These are phyloP conservation scores for Backusella psychrophila DNA, from an alignment of 192 early-diverging fungal species.

Conservation along the genomic window DNA sequence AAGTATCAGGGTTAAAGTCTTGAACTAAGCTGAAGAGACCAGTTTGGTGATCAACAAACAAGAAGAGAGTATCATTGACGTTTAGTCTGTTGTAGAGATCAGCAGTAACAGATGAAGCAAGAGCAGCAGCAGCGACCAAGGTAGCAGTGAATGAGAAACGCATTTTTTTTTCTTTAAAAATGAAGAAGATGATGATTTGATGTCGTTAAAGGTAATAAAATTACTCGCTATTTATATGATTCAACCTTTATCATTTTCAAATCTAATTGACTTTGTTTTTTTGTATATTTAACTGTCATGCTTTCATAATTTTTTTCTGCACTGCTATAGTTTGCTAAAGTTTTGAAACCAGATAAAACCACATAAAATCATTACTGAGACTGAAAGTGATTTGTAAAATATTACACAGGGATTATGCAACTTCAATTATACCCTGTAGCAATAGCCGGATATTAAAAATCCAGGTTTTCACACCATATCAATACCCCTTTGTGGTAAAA, in stretches of 20 bases:
- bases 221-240: neutral
- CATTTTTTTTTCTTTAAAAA: neutral
- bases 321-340: neutral
- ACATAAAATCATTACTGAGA: neutral
- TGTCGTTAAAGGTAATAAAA: neutral
- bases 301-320: neutral
- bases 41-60: too few species aligned
- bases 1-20: too few species aligned
- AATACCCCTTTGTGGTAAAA: too few species aligned
- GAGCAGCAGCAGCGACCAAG: too few species aligned
- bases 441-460: neutral
- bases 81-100: too few species aligned
- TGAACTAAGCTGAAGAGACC: too few species aligned
- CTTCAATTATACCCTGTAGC: neutral
- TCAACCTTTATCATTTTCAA: neutral
- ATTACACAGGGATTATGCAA: neutral
- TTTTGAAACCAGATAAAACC: neutral
- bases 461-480: too few species aligned
- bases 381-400: neutral
- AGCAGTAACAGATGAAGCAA: too few species aligned
- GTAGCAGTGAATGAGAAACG: too few species aligned
- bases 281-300: neutral
- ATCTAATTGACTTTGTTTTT: neutral
- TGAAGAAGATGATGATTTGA: neutral
- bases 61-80: too few species aligned